Evolutionary conservation across 345 rosid species (phyloP).

Genomic region (Cardiospermum halicacabum): DNA sequence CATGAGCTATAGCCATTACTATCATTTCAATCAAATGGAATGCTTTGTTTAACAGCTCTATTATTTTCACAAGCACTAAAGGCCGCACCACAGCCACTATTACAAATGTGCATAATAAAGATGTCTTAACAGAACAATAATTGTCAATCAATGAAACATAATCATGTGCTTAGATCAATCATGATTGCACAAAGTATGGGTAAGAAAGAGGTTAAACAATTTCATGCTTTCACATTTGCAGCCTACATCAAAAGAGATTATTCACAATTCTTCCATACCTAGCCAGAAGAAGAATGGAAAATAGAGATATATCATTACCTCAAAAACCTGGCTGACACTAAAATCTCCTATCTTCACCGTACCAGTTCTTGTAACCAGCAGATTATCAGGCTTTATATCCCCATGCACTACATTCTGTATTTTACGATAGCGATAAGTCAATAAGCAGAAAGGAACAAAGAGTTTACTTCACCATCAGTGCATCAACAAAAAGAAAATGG

Average conservation of each 20-base stretch:
- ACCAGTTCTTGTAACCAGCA: constrained; percentile 10
- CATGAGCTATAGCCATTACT: background rate
- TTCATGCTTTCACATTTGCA: background rate
- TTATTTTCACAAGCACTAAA: background rate
- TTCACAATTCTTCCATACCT: background rate
- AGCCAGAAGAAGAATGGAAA: background rate
- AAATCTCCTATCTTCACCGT: constrained; percentile 19
- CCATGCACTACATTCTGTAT: constrained; percentile 12
- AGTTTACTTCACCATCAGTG: background rate
- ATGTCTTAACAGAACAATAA: background rate
- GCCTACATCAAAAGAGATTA: background rate
- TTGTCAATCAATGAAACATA: background rate
- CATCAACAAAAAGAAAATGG: constrained; percentile 1
- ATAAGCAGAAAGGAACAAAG: background rate
- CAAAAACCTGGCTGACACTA: constrained; percentile 15
- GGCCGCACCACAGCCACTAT: background rate
- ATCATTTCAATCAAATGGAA: background rate
- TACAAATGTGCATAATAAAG: background rate
- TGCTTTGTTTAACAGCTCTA: background rate
- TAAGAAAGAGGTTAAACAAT: background rate
- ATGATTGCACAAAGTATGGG: background rate
- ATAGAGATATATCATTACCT: constrained; percentile 12
- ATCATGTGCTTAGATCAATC: background rate
- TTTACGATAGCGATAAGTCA: constrained; percentile 11
- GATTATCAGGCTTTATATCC: constrained; percentile 14